phyloP scores from a whole-genome alignment of 192 early-diverging fungal species.

The Entomortierella parvispora region DNA sequence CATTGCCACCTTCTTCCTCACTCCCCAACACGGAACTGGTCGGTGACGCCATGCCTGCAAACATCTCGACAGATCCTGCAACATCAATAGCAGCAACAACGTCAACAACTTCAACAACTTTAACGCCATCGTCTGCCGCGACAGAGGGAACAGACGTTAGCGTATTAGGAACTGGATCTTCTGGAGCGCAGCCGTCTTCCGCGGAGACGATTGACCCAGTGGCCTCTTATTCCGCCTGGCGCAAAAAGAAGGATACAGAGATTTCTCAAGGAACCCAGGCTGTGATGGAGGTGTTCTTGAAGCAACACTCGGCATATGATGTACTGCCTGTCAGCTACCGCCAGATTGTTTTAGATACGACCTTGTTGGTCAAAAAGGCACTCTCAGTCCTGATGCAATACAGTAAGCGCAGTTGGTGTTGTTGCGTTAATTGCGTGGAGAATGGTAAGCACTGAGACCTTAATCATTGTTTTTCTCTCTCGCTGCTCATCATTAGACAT shows the following conservation, averaged over 20 bases:
- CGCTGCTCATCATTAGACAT: slow-evolving; percentile 52
- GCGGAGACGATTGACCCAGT: slow-evolving; percentile 43
- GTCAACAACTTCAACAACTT: too few species aligned
- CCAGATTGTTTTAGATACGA: slow-evolving; percentile 91
- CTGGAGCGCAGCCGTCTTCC: not conserved
- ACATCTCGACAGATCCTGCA: too few species aligned
- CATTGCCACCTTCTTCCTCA: too few species aligned
- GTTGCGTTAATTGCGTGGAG: too few species aligned
- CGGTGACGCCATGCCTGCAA: too few species aligned
- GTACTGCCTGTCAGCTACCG: slow-evolving; percentile 90
- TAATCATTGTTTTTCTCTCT: not conserved
- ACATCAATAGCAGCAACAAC: too few species aligned
- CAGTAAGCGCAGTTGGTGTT: slow-evolving; percentile 64
- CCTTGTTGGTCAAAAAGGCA: slow-evolving; percentile 91
- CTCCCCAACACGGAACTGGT: too few species aligned
- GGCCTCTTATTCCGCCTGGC: slow-evolving; percentile 48
- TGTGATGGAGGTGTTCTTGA: slow-evolving; percentile 66
- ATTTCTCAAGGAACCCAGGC: slow-evolving; percentile 31
- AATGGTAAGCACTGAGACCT: too few species aligned
- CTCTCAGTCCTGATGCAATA: slow-evolving; percentile 93
- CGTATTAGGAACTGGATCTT: too few species aligned
- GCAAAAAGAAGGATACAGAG: slow-evolving; percentile 49
- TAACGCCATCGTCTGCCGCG: too few species aligned
- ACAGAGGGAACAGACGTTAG: too few species aligned
- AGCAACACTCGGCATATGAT: slow-evolving; percentile 90